Base-by-base conservation (phyloP, 2,329 filamentous ascomycete species). In the Penicillium freii region DNA sequence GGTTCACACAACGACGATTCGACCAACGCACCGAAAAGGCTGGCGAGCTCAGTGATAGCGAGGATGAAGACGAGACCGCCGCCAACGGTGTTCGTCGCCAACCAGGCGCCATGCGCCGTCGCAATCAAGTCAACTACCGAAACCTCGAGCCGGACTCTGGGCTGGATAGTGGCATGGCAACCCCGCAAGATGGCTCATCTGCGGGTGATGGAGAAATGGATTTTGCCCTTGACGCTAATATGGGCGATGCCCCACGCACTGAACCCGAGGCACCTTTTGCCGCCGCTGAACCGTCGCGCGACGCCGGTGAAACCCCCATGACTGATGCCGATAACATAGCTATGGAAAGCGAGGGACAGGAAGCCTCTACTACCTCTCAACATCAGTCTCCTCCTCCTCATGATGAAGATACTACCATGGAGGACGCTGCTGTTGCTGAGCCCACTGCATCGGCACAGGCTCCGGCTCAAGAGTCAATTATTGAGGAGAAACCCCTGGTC, bases 21-120 rank as follows among this genome's bases (percentile, higher is more conserved):
- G 93, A 97, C 62, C 87, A 92, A 73, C 87, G 84, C 48, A 83
- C 91, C 27, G 84, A 87, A 52, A 85, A 90, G 57, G 85, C 90
- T 8, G 90, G 89, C 65, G 93, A 97, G 70, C 85, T 92, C 43
- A 90, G 92, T 58, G 90, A 94, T 43, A 95, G 90, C 62, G 92
- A 96, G 59, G 91, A 96, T 58, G 93, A 97, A 66, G 91, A 96
- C 11, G 85, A 91, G 74, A 73, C 72, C 50, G 74, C 74, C 17
- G 82, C 83, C 38, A 91, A 94, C 64, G 93, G 92, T 17, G 82
- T 92, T 40, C 87, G 84, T 51, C 74, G 75, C 46, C 83, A 86
- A 64, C 78, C 80, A 0, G 77, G 77, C 38, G 69, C 66, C 19
- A 69, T 75, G 50, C 79, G 80, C 62, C 73, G 81, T 60, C 77